Conservation (phyloP, 2,329 filamentous ascomycete species). For the Aspergillus sp. region DNA sequence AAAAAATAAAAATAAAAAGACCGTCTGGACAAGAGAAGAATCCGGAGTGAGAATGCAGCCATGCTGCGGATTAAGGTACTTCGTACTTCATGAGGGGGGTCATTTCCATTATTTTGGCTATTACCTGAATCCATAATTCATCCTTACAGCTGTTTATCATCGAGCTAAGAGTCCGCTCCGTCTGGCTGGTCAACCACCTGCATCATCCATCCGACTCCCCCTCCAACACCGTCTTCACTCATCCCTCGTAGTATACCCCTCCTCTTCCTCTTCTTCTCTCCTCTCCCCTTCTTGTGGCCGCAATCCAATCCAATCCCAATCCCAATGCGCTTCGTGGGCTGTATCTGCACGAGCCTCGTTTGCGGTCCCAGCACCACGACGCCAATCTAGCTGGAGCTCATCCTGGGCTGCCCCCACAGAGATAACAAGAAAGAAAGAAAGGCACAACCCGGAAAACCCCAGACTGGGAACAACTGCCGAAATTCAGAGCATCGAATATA, state of each 20-base stretch:
- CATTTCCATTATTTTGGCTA: conserved; percentile 5
- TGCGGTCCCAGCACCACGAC: conserved; percentile 6
- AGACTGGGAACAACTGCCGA: neutral
- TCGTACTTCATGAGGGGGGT: conserved; percentile 2
- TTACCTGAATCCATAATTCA: conserved; percentile 11
- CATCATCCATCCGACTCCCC: conserved; percentile 9
- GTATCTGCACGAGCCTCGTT: conserved; percentile 1
- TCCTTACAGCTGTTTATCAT: conserved; percentile 6
- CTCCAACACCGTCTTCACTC: neutral
- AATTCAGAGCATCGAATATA: neutral
- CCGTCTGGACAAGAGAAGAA: conserved; percentile 12
- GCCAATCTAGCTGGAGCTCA: neutral
- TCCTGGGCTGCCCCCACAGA: conserved; percentile 2
- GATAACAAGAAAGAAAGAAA: conserved; percentile 1
- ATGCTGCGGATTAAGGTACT: conserved; percentile 4
- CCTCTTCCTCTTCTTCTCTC: conserved; percentile 4
- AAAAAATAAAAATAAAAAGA: conserved; percentile 15
- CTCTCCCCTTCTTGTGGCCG: conserved; percentile 7
- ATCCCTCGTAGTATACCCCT: neutral
- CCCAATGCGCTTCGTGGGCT: conserved; percentile 1
- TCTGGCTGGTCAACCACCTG: conserved; percentile 1
- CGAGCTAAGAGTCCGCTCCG: conserved; percentile 7
- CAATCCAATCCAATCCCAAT: neutral
- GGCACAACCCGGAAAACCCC: neutral
- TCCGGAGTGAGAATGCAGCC: conserved; percentile 2